A percentile compares a stretch with the other conserved stretches of the same genome.
These are phyloP conservation scores for Globomyces sp. DNA, from an alignment of 371 early-diverging fungal genomes.

Conservation along the genomic window DNA sequence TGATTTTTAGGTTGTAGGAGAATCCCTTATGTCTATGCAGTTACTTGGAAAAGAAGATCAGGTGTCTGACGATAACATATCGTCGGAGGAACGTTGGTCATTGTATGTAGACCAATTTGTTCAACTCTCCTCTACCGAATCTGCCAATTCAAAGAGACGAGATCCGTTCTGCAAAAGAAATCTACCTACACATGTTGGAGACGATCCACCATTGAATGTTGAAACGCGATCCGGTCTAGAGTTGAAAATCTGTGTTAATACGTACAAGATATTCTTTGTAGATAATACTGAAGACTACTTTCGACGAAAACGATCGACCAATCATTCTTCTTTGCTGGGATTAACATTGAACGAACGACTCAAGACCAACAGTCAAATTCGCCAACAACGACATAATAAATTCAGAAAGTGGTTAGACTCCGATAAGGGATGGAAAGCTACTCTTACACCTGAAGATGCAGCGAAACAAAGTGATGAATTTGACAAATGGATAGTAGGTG, in stretches of 20 bases:
- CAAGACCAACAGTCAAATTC: background rate
- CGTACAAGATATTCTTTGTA: slow-evolving; percentile 82
- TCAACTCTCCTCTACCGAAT: slow-evolving; percentile 37
- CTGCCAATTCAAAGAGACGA: background rate
- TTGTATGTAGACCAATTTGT: slow-evolving; percentile 92
- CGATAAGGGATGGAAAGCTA: background rate
- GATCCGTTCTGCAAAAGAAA: slow-evolving; percentile 9
- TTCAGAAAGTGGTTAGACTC: slow-evolving; percentile 1
- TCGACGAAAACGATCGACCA: slow-evolving; percentile 25
- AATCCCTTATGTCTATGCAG: slow-evolving; percentile 73
- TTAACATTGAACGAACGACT: background rate
- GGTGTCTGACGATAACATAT: slow-evolving; percentile 59
- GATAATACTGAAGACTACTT: slow-evolving; percentile 77
- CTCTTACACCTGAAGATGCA: background rate
- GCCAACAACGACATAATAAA: background rate
- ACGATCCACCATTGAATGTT: slow-evolving; percentile 33
- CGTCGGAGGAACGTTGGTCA: slow-evolving; percentile 88
- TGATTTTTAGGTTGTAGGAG: slow-evolving; percentile 31
- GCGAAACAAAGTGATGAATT: background rate
- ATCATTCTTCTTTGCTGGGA: background rate
- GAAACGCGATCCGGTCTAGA: slow-evolving; percentile 69
- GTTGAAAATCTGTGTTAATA: slow-evolving; percentile 86
- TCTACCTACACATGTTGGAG: slow-evolving; percentile 46
- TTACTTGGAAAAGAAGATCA: slow-evolving; percentile 83
- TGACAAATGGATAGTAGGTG: slow-evolving; percentile 3